Evolutionary conservation across 345 rosid genomes (phyloP), one percentile per base, ranked within the genome.

Genomic region (Bruguiera parviflora): DNA sequence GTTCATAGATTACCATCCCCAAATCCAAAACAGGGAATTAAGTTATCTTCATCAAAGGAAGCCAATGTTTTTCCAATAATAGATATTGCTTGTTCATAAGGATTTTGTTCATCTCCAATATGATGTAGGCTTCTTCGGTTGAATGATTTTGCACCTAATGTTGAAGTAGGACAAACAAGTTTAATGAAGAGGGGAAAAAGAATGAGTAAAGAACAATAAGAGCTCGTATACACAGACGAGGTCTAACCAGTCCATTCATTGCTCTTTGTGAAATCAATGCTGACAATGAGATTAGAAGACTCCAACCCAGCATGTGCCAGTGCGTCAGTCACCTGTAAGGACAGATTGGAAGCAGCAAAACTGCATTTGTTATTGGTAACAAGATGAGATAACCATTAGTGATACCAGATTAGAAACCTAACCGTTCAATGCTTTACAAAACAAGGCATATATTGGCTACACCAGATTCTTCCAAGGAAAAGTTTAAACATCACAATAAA

Each of bases 231-330:
- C 11, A 57, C 55, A 16, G 55, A 65, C 19, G 16, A 62, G 57
- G 67, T 43, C 37, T 24, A 69, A 89, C 98, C 98, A 82, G 97
- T 89, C 98, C 98, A 91, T 29, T 94, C 97, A 10, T 94, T 94
- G 86, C 98, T 94, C 84, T 91, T 94, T 2, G 98, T 94, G 82
- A 91, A 89, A 84, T 91, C 98, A 71, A 94, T 85, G 64, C 96
- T 96, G 28, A 94, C 92, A 35, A 94, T 91, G 37, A 94, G 84
- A 79, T 94, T 94, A 39, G 97, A 89, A 25, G 98, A 94, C 82
- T 91, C 98, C 16, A 94, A 83, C 52, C 98, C 98, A 53, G 98
- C 89, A 56, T 81, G 82, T 15, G 88, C 62, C 31, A 93, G 87
- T 13, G 93, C 97, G 71, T 81, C 81, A 52, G 97, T 87, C 58